Evolutionary conservation across 495 filamentous ascomycete species (phyloP).

Genomic region (Penicillium verhagenii): DNA sequence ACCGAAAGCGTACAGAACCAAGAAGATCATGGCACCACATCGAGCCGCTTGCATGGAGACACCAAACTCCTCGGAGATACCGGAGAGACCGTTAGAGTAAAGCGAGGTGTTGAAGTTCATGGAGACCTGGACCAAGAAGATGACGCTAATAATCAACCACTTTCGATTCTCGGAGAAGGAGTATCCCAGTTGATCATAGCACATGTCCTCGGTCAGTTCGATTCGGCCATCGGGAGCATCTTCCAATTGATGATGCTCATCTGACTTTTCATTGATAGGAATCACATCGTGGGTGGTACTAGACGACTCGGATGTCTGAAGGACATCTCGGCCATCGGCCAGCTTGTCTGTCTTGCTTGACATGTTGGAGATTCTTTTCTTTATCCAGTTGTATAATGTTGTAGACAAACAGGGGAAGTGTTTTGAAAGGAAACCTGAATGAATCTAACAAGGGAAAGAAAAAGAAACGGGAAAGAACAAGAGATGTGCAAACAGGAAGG

Average conservation of each 20-base stretch:
- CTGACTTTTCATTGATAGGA: conserved; percentile 24
- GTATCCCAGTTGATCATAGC: conserved; percentile 57
- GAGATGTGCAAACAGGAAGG: conserved; percentile 5
- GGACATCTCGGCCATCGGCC: conserved; percentile 25
- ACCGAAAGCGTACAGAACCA: conserved; percentile 73
- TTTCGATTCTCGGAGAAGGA: conserved; percentile 51
- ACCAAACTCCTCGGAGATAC: conserved; percentile 59
- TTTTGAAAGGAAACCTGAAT: background rate
- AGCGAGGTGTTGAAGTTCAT: conserved; percentile 85
- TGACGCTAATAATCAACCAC: conserved; percentile 61
- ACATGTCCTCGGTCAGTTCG: conserved; percentile 55
- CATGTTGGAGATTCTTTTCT: too few species aligned
- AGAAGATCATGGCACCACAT: conserved; percentile 66
- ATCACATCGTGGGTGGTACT: conserved; percentile 36
- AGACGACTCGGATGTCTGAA: conserved; percentile 35
- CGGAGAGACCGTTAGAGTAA: conserved; percentile 65
- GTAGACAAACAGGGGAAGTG: background rate
- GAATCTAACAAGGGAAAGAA: conserved; percentile 6
- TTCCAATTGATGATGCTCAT: conserved; percentile 28
- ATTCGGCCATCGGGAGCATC: conserved; percentile 33
- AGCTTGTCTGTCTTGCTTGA: conserved; percentile 19
- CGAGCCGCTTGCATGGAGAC: conserved; percentile 65
- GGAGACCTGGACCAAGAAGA: conserved; percentile 69
- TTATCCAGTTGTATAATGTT: too few species aligned
- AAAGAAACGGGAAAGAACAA: background rate